phyloP scores from a whole-genome alignment of 139 green algal species.

The Chlamydomonas asymmetrica region DNA sequence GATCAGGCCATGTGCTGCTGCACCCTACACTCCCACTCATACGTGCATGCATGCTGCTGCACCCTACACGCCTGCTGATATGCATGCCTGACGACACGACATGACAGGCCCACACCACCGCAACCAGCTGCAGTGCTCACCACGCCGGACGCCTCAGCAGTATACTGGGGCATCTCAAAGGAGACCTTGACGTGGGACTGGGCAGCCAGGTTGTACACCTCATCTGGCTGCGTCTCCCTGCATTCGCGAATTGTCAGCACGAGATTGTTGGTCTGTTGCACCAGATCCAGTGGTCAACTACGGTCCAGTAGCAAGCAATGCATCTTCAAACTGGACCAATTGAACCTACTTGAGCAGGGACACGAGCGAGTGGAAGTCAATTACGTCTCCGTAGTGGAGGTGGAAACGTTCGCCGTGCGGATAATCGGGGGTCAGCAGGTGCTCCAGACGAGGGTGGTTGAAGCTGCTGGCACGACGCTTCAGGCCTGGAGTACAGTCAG shows the following conservation, averaged over 20 bases:
- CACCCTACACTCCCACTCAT: too few relatives aligned
- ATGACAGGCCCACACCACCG: too few relatives aligned
- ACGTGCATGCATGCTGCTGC: too few relatives aligned
- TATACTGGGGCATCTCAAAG: conserved; percentile 78
- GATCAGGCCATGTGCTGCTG: too few relatives aligned
- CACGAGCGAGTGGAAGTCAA: conserved; percentile 51
- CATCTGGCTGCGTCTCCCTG: conserved; percentile 52
- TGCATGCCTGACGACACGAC: too few relatives aligned
- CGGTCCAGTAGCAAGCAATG: too few relatives aligned
- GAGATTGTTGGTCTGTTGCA: too few relatives aligned
- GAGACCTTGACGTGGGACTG: conserved; percentile 74
- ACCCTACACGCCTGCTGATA: too few relatives aligned
- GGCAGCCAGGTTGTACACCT: conserved; percentile 86
- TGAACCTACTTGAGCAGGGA: conserved; percentile 35
- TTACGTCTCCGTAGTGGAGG: conserved; percentile 71
- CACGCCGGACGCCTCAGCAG: conserved; percentile 60
- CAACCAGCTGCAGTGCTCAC: conserved; percentile 34
- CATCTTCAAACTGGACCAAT: too few relatives aligned
- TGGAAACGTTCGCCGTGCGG: conserved; percentile 35
- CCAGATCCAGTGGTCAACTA: too few relatives aligned
- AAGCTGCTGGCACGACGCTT: conserved; percentile 54
- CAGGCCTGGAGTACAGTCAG: too few relatives aligned
- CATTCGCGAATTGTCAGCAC: not conserved
- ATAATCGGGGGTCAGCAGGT: conserved; percentile 48
- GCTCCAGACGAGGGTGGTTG: conserved; percentile 67